A percentile compares a stretch with the other conserved stretches of the same genome.
phyloP scores from a whole-genome alignment of 176 grass and related monocot genomes.

The Triticum dicoccoides region DNA sequence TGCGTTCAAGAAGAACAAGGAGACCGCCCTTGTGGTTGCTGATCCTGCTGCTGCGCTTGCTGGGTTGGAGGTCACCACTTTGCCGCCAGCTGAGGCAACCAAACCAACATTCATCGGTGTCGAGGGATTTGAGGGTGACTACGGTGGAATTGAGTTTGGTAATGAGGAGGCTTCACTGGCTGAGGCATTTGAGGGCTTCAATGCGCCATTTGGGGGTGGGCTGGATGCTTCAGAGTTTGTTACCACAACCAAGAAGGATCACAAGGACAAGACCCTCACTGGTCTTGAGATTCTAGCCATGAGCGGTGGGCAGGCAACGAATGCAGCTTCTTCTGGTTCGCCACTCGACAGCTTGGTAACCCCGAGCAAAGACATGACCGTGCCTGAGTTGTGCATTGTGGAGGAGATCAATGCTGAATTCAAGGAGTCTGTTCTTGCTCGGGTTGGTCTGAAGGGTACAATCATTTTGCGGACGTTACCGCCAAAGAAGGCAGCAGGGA shows the following conservation, averaged over 20 bases:
- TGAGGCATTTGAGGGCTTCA: slow-evolving; percentile 91
- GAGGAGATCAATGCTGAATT: slow-evolving; percentile 96
- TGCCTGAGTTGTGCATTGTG: slow-evolving; percentile 70
- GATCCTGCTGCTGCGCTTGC: slow-evolving; percentile 80
- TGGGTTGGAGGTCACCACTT: slow-evolving; percentile 86
- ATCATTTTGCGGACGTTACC: slow-evolving; percentile 76
- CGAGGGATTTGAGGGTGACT: slow-evolving; percentile 96
- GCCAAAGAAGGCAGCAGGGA: slow-evolving; percentile 67
- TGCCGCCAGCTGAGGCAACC: slow-evolving; percentile 82
- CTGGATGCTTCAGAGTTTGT: slow-evolving; percentile 97
- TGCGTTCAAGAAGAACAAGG: slow-evolving; percentile 91
- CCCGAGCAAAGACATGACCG: slow-evolving; percentile 73
- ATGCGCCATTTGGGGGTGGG: slow-evolving; percentile 94
- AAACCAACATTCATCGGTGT: slow-evolving; percentile 90
- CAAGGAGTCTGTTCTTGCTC: slow-evolving; percentile 75
- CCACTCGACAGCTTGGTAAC: slow-evolving; percentile 68
- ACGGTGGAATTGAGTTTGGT: slow-evolving; percentile 94
- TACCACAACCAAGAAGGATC: slow-evolving; percentile 75
- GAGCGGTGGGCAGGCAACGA: slow-evolving; percentile 42
- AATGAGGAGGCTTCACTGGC: slow-evolving; percentile 87
- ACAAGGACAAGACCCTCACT: slow-evolving; percentile 61
- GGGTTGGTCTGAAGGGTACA: slow-evolving; percentile 85
- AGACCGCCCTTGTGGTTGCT: slow-evolving; percentile 54
- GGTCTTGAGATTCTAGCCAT: slow-evolving; percentile 79
- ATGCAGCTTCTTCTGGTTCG: slow-evolving; percentile 31